Conservation (phyloP, 2,329 filamentous ascomycete species). For the Phoma sp. region DNA sequence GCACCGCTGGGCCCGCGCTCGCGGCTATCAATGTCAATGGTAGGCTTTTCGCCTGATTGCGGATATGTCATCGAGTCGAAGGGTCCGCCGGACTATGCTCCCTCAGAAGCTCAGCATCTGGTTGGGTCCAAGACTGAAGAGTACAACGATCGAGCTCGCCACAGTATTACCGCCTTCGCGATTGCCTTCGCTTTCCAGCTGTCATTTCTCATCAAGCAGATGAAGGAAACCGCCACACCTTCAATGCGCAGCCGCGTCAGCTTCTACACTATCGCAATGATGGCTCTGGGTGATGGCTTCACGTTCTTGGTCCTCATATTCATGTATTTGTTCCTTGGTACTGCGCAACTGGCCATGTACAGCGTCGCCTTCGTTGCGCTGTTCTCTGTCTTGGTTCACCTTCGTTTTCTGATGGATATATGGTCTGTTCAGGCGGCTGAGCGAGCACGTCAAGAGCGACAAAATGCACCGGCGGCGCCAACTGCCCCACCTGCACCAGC, state of each 20-base stretch:
- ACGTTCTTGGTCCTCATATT: slow-evolving; percentile 62
- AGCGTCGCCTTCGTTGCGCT: slow-evolving; percentile 65
- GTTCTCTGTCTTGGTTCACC: slow-evolving; percentile 66
- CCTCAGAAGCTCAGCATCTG: slow-evolving; percentile 59
- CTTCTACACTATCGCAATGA: slow-evolving; percentile 67
- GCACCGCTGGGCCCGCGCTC: slow-evolving; percentile 59
- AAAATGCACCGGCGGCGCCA: slow-evolving; percentile 45
- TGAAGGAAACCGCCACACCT: slow-evolving; percentile 68
- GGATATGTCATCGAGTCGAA: slow-evolving; percentile 69
- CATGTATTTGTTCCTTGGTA: slow-evolving; percentile 58
- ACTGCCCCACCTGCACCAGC: slow-evolving; percentile 24
- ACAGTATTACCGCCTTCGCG: slow-evolving; percentile 60
- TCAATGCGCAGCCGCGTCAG: slow-evolving; percentile 69
- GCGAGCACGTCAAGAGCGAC: slow-evolving; percentile 51
- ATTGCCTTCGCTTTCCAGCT: slow-evolving; percentile 60
- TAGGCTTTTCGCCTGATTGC: slow-evolving; percentile 70
- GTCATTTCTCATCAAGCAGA: slow-evolving; percentile 64
- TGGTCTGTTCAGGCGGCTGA: slow-evolving; percentile 67
- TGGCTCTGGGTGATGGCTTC: slow-evolving; percentile 67
- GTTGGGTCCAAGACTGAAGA: slow-evolving; percentile 64
- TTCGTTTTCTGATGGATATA: slow-evolving; percentile 71
- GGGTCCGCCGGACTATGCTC: slow-evolving; percentile 61
- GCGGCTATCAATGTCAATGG: slow-evolving; percentile 63
- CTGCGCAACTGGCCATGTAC: slow-evolving; percentile 62
- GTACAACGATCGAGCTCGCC: slow-evolving; percentile 58